Base-by-base conservation (phyloP, 441 rosid genomes). In the Mallotus repandus region DNA sequence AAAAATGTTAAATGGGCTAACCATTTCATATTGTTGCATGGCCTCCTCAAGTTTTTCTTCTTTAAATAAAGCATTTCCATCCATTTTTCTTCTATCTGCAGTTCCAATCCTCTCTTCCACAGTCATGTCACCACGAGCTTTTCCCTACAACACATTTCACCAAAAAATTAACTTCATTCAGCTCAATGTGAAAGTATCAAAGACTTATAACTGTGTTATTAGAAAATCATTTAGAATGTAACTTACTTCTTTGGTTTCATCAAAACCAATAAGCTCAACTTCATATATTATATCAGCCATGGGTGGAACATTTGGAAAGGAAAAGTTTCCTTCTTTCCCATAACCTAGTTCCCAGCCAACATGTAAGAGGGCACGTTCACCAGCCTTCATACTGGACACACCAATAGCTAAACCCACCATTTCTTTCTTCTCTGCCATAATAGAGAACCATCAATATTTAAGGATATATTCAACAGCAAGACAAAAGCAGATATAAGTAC, bases 21-120 rank as follows among this genome's bases (percentile, higher is more conserved):
- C 99, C 99, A 93, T 95, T 86, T 95, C 99, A 91, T 95, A 93
- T 75, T 95, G 97, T 74, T 90, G 99, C 89, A 91, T 86, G 76
- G 99, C 98, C 83, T 93, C 98, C 82, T 91, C 98, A 56, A 91
- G 79, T 82, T 92, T 91, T n/a, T 85, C 96, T 58, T 88, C 96
- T 79, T 88, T 89, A 70, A 86, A 95, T n/a, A 91, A 78, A 54
- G 82, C 77, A 83, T 95, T 95, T 70, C 98, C 98, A 64, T 93
- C 97, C 97, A 88, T 93, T 83, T 91, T 95, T 80, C 98, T 83
- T 81, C 95, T 79, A 76, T 93, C 99, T 66, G 99, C 98, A 60
- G 92, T 86, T 73, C 97, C 91, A 75, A 93, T 91, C 79, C 98
- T 90, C 82, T 93, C 99, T 84, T 95, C 99, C 12, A 82, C 99